Conservation (phyloP, 257 asterid species). For the Ilex aquifolium region DNA sequence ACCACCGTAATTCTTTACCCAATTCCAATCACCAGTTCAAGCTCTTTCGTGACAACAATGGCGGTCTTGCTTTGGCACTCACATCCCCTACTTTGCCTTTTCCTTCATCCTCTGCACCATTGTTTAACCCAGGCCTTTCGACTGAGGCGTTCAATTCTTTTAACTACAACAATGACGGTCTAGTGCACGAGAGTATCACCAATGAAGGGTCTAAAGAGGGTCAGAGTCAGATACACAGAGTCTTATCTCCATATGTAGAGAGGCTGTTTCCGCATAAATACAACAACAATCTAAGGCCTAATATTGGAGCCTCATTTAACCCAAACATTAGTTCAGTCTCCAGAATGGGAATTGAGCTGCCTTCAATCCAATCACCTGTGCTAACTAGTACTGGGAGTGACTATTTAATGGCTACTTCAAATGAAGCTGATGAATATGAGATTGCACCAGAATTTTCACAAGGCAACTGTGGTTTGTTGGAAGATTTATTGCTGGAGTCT, state of each 20-base stretch:
- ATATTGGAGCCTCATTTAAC: conserved; percentile 5
- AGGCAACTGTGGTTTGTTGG: conserved; percentile 44
- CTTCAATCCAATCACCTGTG: conserved; percentile 40
- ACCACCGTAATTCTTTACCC: background rate
- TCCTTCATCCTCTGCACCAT: conserved; percentile 9
- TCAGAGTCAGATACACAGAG: too few relatives aligned
- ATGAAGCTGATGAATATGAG: conserved; percentile 27
- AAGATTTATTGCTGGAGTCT: conserved; percentile 45
- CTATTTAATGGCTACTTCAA: conserved; percentile 20
- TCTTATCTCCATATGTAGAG: too few relatives aligned
- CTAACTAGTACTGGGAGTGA: conserved; percentile 14
- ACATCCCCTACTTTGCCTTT: conserved; percentile 21
- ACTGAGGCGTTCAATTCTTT: conserved; percentile 9
- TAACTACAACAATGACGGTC: conserved; percentile 3
- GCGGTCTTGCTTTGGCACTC: conserved; percentile 28
- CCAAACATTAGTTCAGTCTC: background rate
- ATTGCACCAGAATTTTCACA: conserved; percentile 11
- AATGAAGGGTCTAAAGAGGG: too few relatives aligned
- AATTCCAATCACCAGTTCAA: conserved; percentile 14
- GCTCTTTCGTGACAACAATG: conserved; percentile 21
- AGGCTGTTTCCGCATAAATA: background rate
- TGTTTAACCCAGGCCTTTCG: conserved; percentile 18
- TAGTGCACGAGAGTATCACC: too few relatives aligned
- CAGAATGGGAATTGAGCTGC: conserved; percentile 29
- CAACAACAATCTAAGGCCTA: conserved; percentile 6